Evolutionary conservation across 2,329 filamentous ascomycete genomes (phyloP).

Genomic region (Rhynchosporium agropyri): DNA sequence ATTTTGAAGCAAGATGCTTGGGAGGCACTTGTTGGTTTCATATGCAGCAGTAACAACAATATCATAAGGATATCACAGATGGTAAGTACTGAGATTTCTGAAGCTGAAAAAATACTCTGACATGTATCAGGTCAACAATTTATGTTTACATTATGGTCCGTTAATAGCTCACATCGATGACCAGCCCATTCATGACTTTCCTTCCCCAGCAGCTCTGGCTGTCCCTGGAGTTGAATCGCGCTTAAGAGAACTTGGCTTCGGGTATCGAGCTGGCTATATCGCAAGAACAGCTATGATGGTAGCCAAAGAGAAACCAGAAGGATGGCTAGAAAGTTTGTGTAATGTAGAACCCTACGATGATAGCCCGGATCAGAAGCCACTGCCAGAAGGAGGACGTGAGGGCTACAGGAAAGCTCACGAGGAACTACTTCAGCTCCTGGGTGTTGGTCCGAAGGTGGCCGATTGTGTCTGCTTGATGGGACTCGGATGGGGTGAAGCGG

Average conservation of each 20-base stretch:
- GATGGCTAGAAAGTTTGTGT: constrained; percentile 77
- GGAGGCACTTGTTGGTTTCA: constrained; percentile 92
- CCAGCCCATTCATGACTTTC: constrained; percentile 84
- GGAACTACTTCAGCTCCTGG: constrained; percentile 75
- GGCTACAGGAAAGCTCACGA: constrained; percentile 80
- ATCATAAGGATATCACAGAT: constrained; percentile 94
- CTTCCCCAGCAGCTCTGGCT: constrained; percentile 72
- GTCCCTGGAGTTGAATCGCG: constrained; percentile 75
- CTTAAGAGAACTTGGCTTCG: constrained; percentile 83
- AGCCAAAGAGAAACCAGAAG: constrained; percentile 62
- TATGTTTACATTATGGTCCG: constrained; percentile 84
- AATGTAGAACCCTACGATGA: constrained; percentile 84
- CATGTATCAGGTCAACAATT: constrained; percentile 68
- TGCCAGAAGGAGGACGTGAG: constrained; percentile 51
- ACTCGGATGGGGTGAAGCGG: constrained; percentile 90
- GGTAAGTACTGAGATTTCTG: constrained; percentile 52
- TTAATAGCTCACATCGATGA: constrained; percentile 71
- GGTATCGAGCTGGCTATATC: constrained; percentile 92
- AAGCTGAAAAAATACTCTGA: neutral
- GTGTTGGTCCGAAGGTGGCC: constrained; percentile 94
- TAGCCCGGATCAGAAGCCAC: constrained; percentile 51
- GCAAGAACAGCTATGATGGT: constrained; percentile 81
- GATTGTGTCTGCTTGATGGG: constrained; percentile 98
- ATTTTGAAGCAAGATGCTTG: constrained; percentile 95
- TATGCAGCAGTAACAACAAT: constrained; percentile 99